Percentiles rank a stretch among this genome's conserved stretches.
phyloP scores from a whole-genome alignment of 2,329 filamentous ascomycete species.

The Sclerotinia trifoliorum region DNA sequence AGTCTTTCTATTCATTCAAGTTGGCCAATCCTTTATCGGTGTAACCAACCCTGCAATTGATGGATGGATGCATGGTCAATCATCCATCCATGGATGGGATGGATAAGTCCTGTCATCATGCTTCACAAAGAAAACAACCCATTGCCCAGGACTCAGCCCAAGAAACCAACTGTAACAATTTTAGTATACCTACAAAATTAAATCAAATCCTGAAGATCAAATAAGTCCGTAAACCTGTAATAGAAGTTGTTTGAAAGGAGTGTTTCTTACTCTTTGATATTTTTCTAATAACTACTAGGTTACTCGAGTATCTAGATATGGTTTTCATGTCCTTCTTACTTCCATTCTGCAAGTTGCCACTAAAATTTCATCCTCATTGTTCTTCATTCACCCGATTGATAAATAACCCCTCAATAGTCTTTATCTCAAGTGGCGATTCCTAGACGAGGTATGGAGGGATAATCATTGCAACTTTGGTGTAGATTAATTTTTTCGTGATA shows the following conservation, averaged over 20 bases:
- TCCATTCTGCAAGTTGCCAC: neutral
- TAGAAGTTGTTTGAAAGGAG: neutral
- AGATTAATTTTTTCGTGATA: neutral
- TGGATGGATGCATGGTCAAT: neutral
- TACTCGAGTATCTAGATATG: too few relatives aligned
- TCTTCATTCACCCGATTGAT: neutral
- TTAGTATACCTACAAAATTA: neutral
- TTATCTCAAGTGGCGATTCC: slow-evolving; percentile 10
- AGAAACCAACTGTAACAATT: slow-evolving; percentile 1
- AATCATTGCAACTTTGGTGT: neutral
- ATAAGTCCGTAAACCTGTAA: neutral
- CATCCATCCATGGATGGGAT: too few relatives aligned
- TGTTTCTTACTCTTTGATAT: neutral
- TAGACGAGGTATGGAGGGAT: slow-evolving; percentile 12
- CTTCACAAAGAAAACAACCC: slow-evolving; percentile 8
- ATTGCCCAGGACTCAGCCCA: neutral
- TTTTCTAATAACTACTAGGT: neutral
- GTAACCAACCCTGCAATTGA: neutral
- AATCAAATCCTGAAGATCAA: neutral
- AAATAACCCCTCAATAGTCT: slow-evolving; percentile 13
- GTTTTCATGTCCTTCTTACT: neutral
- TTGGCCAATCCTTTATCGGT: slow-evolving; percentile 13
- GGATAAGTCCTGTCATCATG: slow-evolving; percentile 14
- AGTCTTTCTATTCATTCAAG: slow-evolving; percentile 1
- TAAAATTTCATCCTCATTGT: neutral